Percentiles rank a stretch among this genome's conserved stretches.
These are phyloP conservation scores for Rhododendron mucronatum DNA, from an alignment of 148 eudicot species.

Conservation along the genomic window DNA sequence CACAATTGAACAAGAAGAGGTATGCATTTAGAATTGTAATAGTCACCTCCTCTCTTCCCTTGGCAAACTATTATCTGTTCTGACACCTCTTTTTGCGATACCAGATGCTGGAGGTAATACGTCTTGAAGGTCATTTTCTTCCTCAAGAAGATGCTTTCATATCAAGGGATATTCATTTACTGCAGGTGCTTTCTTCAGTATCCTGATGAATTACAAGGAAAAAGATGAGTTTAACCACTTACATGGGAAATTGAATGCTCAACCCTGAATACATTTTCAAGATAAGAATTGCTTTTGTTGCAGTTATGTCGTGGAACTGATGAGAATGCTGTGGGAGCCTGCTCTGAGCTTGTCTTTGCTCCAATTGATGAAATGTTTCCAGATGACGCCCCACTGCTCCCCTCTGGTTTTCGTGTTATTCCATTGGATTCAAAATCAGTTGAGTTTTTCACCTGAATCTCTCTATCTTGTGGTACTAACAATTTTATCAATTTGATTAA, in stretches of 20 bases:
- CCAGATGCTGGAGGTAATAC: conserved; percentile 85
- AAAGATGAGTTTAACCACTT: neutral
- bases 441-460: conserved; percentile 32
- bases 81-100: conserved; percentile 5
- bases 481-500: neutral
- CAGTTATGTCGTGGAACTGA: conserved; percentile 84
- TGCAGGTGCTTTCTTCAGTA: conserved; percentile 49
- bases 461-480: neutral
- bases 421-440: conserved; percentile 80
- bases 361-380: conserved; percentile 95
- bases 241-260: neutral
- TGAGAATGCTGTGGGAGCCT: conserved; percentile 83
- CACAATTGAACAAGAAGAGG: conserved; percentile 95
- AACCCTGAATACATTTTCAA: neutral
- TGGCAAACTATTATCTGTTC: neutral
- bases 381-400: conserved; percentile 81
- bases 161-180: conserved; percentile 75
- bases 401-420: conserved; percentile 89
- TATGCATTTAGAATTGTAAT: conserved; percentile 12
- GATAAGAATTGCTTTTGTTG: conserved; percentile 4
- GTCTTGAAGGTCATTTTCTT: conserved; percentile 85
- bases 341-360: conserved; percentile 92
- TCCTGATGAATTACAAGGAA: neutral
- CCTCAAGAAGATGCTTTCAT: conserved; percentile 73
- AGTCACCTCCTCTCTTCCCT: neutral